Conservation (phyloP, 495 filamentous ascomycete species). For the Clohesyomyces aquaticus region DNA sequence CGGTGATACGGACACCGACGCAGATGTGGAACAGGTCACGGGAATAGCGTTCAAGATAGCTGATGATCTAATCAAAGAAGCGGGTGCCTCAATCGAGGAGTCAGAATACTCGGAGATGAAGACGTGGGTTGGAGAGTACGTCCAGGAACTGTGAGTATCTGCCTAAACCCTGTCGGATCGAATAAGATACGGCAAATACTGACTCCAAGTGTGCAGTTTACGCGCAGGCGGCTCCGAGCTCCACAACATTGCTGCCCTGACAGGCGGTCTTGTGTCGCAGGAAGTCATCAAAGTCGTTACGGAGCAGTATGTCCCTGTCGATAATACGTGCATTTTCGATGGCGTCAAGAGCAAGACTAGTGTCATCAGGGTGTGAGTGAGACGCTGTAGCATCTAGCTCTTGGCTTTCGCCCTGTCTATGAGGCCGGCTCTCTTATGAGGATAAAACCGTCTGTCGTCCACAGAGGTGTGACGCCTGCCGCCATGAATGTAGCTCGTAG, state of each 20-base stretch:
- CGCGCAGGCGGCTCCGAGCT: constrained; percentile 84
- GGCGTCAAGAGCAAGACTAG: constrained; percentile 79
- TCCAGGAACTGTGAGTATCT: constrained; percentile 44
- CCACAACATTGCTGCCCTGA: constrained; percentile 90
- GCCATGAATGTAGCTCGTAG: too few relatives aligned
- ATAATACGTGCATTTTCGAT: constrained; percentile 93
- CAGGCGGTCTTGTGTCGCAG: constrained; percentile 90
- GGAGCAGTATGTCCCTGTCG: constrained; percentile 92
- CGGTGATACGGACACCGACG: constrained; percentile 30
- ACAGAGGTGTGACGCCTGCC: too few relatives aligned
- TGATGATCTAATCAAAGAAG: constrained; percentile 55
- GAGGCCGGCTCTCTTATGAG: too few relatives aligned
- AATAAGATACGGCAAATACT: too few relatives aligned
- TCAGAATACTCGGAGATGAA: constrained; percentile 55
- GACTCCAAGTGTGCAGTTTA: too few relatives aligned
- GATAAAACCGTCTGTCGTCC: too few relatives aligned
- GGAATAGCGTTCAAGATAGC: constrained; percentile 50
- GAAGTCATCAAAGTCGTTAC: constrained; percentile 96
- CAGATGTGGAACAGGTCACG: constrained; percentile 42
- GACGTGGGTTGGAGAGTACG: constrained; percentile 44
- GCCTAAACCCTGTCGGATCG: constrained; percentile 35
- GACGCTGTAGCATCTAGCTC: too few relatives aligned
- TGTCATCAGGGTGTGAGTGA: constrained; percentile 60
- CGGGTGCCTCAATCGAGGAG: constrained; percentile 49
- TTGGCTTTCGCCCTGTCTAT: too few relatives aligned